Conservation (phyloP, 768 basidiomycete genomes). For the Boletus reticulatus region DNA sequence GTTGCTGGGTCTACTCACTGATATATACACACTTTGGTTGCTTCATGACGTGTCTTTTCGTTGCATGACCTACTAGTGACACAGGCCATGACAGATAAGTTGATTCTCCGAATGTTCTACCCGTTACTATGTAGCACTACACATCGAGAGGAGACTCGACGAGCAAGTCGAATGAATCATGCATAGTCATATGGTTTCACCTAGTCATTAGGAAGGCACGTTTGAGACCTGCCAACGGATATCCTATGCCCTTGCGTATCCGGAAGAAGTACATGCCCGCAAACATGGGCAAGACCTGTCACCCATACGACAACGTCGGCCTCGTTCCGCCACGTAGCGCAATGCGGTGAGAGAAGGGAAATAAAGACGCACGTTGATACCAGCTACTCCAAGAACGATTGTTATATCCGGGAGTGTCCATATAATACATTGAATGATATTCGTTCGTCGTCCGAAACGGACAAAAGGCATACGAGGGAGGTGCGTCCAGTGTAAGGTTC, state of each 20-base stretch:
- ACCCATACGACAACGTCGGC: neutral
- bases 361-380: constrained; percentile 41
- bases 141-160: too few relatives aligned
- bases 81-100: too few relatives aligned
- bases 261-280: constrained; percentile 31
- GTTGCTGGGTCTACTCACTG: neutral
- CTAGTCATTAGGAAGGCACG: neutral
- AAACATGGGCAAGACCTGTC: constrained; percentile 30
- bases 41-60: neutral
- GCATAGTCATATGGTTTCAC: neutral
- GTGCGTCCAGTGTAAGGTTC: constrained; percentile 56
- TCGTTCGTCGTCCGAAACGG: constrained; percentile 48
- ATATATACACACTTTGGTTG: neutral
- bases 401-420: constrained; percentile 5
- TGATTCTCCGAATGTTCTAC: too few relatives aligned
- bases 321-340: neutral
- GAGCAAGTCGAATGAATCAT: too few relatives aligned
- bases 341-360: too few relatives aligned
- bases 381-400: constrained; percentile 6
- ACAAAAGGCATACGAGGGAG: constrained; percentile 55
- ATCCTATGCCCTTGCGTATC: constrained; percentile 19
- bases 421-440: constrained; percentile 2
- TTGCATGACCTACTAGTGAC: too few relatives aligned
- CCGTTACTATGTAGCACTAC: too few relatives aligned
- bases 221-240: neutral